Evolutionary conservation across 331 rosid species (phyloP).

Genomic region (Quercus tomentella): DNA sequence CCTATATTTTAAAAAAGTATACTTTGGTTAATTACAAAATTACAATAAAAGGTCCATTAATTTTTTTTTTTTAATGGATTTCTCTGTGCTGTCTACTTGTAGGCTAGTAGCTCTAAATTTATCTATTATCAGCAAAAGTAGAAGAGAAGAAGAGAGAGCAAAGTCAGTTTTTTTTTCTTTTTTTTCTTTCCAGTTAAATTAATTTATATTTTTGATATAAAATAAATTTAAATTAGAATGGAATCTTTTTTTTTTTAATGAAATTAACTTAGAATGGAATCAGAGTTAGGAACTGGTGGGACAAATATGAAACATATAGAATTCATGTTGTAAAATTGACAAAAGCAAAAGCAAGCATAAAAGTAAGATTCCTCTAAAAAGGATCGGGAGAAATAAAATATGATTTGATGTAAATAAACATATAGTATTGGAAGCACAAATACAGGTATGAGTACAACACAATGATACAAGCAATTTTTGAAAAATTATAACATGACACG

Average conservation of each 20-base stretch:
- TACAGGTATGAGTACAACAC: no score
- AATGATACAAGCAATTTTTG: no score
- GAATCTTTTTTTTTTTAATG: no score
- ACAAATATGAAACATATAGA: constrained; percentile 17
- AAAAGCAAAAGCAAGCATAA: constrained; percentile 43
- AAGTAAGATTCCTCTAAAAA: constrained; percentile 33
- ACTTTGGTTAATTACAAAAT: background rate
- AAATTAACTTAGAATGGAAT: background rate
- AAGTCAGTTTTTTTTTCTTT: background rate
- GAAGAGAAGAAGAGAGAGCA: no score
- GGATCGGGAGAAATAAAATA: background rate
- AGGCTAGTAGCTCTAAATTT: no score
- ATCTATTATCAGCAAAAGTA: no score
- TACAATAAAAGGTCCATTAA: no score
- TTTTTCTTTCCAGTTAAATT: background rate
- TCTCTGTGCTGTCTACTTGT: no score
- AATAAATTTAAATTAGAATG: background rate
- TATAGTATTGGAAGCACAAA: no score
- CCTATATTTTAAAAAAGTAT: background rate
- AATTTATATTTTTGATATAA: background rate
- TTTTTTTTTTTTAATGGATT: no score
- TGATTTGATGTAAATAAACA: background rate
- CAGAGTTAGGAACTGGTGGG: background rate
- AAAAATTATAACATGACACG: no score
- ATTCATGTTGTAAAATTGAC: constrained; percentile 29